Evolutionary conservation across 768 basidiomycete genomes (phyloP).

Genomic region (Sistotremastrum niveocremeum): DNA sequence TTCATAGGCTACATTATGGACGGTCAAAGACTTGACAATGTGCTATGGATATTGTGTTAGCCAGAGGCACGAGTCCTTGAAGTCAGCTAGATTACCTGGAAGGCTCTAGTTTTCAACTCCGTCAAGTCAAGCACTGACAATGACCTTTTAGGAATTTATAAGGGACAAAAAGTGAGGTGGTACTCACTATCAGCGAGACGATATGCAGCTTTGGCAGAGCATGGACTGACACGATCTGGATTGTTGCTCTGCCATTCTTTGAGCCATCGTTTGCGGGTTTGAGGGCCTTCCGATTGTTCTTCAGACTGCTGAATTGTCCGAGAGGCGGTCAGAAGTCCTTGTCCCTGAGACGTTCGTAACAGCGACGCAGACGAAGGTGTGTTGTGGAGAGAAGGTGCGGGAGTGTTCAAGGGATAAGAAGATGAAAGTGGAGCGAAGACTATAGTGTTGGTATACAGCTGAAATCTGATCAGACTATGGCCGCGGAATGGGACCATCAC

Average conservation of each 20-base stretch:
- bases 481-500: background rate
- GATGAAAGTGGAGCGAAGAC: slow-evolving; percentile 78
- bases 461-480: background rate
- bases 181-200: slow-evolving; percentile 67
- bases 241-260: slow-evolving; percentile 48
- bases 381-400: slow-evolving; percentile 10
- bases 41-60: slow-evolving; percentile 29
- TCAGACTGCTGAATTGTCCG: slow-evolving; percentile 8
- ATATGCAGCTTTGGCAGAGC: slow-evolving; percentile 77
- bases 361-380: background rate
- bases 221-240: slow-evolving; percentile 51
- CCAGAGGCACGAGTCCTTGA: slow-evolving; percentile 2
- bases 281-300: slow-evolving; percentile 11
- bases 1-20: slow-evolving; percentile 75
- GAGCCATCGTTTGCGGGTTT: slow-evolving; percentile 56
- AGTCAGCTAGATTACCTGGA: slow-evolving; percentile 23
- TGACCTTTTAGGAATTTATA: background rate
- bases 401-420: slow-evolving; percentile 27
- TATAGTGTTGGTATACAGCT: slow-evolving; percentile 81
- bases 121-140: slow-evolving; percentile 52
- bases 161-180: background rate
- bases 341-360: slow-evolving; percentile 4
- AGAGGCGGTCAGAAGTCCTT: background rate
- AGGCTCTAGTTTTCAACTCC: slow-evolving; percentile 64
- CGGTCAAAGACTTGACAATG: slow-evolving; percentile 60